Evolutionary conservation across 352 stramenopile species (phyloP).

Genomic region (Lagenidium sp.): DNA sequence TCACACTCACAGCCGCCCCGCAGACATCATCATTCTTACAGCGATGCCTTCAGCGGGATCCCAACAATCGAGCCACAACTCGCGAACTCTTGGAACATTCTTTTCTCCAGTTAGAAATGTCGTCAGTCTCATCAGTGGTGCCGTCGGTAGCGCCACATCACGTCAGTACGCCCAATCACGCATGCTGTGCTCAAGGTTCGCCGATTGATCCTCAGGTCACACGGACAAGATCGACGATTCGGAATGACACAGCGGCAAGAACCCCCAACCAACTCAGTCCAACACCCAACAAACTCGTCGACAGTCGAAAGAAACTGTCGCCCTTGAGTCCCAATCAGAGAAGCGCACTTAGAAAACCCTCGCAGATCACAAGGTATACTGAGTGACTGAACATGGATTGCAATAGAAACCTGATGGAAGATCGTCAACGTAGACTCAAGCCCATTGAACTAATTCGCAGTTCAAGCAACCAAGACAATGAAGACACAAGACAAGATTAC

Average conservation of each 20-base stretch:
- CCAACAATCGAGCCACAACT: slow-evolving; percentile 71
- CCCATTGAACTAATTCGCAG: slow-evolving; percentile 17
- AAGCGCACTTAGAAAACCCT: slow-evolving; percentile 1
- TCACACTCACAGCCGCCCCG: background rate
- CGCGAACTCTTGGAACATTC: slow-evolving; percentile 85
- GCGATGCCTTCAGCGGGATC: slow-evolving; percentile 55
- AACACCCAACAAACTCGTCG: background rate
- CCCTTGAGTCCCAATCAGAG: background rate
- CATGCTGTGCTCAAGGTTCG: too few species aligned
- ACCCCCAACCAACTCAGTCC: background rate
- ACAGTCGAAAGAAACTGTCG: background rate
- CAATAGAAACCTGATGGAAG: too few species aligned
- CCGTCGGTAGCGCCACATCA: background rate
- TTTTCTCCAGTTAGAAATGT: slow-evolving; percentile 60
- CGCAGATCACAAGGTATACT: slow-evolving; percentile 7
- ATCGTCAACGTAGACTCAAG: slow-evolving; percentile 24
- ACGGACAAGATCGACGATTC: too few species aligned
- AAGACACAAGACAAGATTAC: too few species aligned
- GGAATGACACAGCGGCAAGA: too few species aligned
- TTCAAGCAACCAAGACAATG: slow-evolving; percentile 9
- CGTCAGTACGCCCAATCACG: too few species aligned
- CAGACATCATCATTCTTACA: slow-evolving; percentile 51
- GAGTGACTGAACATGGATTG: too few species aligned
- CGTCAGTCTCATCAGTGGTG: background rate
- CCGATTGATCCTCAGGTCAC: too few species aligned